These are phyloP conservation scores for Starmerella apicola DNA, from an alignment of 805 yeast genomes.

Conservation along the genomic window DNA sequence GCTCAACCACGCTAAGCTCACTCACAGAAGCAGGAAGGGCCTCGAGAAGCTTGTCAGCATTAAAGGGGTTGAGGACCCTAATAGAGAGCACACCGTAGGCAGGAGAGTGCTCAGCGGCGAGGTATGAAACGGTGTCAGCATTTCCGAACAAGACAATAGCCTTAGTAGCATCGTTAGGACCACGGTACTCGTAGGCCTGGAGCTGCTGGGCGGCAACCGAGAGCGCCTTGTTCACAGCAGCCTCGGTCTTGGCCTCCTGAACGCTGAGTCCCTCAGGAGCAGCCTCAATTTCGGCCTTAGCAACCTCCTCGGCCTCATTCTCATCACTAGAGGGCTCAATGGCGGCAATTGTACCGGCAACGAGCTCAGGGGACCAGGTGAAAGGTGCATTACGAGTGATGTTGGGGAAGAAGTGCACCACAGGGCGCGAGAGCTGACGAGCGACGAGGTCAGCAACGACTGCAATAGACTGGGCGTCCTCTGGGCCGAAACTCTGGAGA, in stretches of 20 bases:
- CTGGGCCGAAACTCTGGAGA: constrained; percentile 50
- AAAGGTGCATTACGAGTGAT: constrained; percentile 14
- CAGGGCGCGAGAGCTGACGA: constrained; percentile 38
- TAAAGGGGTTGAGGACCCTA: constrained; percentile 64
- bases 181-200: constrained; percentile 34
- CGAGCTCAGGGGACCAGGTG: constrained; percentile 19
- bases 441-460: constrained; percentile 50
- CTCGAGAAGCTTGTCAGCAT: constrained; percentile 37
- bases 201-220: constrained; percentile 29
- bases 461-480: constrained; percentile 43
- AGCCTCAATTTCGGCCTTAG: too few species aligned
- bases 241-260: neutral
- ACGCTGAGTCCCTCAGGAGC: constrained; percentile 4
- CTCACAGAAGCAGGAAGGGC: constrained; percentile 43
- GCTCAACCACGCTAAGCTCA: constrained; percentile 54
- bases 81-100: constrained; percentile 39
- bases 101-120: constrained; percentile 28
- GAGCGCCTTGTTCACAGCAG: constrained; percentile 26
- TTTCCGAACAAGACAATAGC: constrained; percentile 57
- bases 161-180: constrained; percentile 33
- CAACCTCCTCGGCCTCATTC: constrained; percentile 5
- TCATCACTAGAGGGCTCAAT: too few species aligned
- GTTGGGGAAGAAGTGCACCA: constrained; percentile 53
- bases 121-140: constrained; percentile 30
- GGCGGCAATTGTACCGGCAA: constrained; percentile 20